Conservation (phyloP, 768 basidiomycete genomes). For the Tubosaeta sp. region DNA sequence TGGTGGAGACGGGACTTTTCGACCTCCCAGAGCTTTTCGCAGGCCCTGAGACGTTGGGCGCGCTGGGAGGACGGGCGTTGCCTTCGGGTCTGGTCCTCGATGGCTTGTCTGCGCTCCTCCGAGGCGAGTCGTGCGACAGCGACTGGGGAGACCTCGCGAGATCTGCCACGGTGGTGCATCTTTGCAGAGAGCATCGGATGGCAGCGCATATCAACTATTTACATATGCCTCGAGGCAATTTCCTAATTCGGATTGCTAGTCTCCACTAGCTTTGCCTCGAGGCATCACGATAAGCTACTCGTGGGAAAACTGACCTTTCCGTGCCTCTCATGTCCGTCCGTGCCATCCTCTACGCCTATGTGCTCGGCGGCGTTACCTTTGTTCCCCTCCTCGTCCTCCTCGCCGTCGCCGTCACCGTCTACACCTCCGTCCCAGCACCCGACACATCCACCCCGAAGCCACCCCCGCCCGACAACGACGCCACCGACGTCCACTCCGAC, state of each 20-base stretch:
- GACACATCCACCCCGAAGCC: conserved; percentile 36
- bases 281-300: too few species aligned
- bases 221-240: conserved; percentile 1
- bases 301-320: too few species aligned
- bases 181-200: conserved; percentile 14
- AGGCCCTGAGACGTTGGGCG: conserved; percentile 38
- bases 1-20: conserved; percentile 42
- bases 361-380: conserved; percentile 88
- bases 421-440: conserved; percentile 73
- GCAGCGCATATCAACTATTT: not conserved
- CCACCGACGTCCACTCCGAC: conserved; percentile 21
- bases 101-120: conserved; percentile 33
- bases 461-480: conserved; percentile 1
- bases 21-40: conserved; percentile 47
- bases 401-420: conserved; percentile 59
- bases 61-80: conserved; percentile 34
- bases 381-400: conserved; percentile 68
- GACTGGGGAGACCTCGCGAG: conserved; percentile 38
- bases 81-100: conserved; percentile 15
- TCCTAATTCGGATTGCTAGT: not conserved
- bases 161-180: conserved; percentile 37
- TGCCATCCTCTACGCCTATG: conserved; percentile 75
- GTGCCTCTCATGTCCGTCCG: conserved; percentile 55
- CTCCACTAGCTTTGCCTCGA: too few species aligned
- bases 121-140: conserved; percentile 43